Conservation (phyloP, 768 basidiomycete species). For the Calocybe cyanea region DNA sequence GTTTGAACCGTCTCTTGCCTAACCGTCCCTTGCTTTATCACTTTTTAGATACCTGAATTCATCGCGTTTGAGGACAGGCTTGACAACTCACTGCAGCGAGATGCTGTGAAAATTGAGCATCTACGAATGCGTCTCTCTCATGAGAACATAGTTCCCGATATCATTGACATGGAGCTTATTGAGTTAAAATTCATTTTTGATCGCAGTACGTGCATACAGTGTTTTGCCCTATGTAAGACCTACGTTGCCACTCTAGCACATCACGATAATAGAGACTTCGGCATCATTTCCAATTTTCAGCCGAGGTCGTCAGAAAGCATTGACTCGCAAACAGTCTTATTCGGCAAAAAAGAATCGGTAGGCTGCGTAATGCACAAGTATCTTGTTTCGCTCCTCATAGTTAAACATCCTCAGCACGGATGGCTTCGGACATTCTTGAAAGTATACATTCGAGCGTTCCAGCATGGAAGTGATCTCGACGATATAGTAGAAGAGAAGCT, state of each 20-base stretch:
- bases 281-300: conserved; percentile 76
- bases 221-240: neutral
- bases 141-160: conserved; percentile 64
- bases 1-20: neutral
- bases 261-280: conserved; percentile 84
- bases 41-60: conserved; percentile 73
- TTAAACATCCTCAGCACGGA: conserved; percentile 44
- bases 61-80: conserved; percentile 75
- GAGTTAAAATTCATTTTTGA: conserved; percentile 83
- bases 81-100: conserved; percentile 82
- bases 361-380: neutral
- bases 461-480: conserved; percentile 77
- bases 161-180: conserved; percentile 79
- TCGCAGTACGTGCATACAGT: conserved; percentile 43
- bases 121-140: conserved; percentile 79
- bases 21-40: conserved; percentile 1
- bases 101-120: conserved; percentile 79
- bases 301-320: conserved; percentile 49
- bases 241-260: conserved; percentile 42
- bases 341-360: conserved; percentile 60
- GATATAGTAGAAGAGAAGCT: conserved; percentile 80
- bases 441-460: conserved; percentile 73
- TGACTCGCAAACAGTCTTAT: conserved; percentile 65
- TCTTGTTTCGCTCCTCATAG: neutral
- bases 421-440: conserved; percentile 75